Base-by-base conservation (phyloP, 352 stramenopile genomes). In the Phytophthora hybrid region DNA sequence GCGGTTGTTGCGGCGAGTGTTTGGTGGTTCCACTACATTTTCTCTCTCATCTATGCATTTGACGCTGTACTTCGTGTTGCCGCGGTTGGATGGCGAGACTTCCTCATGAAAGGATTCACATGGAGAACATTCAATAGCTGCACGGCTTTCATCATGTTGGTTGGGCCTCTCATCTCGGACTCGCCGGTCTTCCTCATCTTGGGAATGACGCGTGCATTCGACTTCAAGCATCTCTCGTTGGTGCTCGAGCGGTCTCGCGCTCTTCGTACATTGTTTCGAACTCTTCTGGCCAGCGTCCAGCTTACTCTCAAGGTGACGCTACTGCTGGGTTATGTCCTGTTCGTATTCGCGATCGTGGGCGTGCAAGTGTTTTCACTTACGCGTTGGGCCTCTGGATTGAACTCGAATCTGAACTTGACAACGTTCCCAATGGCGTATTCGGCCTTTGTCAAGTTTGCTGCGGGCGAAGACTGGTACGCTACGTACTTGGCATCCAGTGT, bases 301-400 rank as follows among this genome's bases (percentile, higher is more conserved):
- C 73, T 91, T 26, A 92, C 85, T 18, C 75, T 95, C 18, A 96
- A 96, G 56, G 87, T 95, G 37, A 92, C 87, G n/a, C 64, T 96
- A 9, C 68, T 96, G 23, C 80, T 96, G 3, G 88, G 84, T 29
- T 96, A 94, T 60, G 88, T 90, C 1, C 68, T 94, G 4, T 96
- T 96, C 41, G 84, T 96, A 11, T 96, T 95, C 31, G 87, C 89
- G 7, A 94, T 89, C 23, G 78, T 96, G 5, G 88, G 86, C 10
- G 91, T 96, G 67, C 89, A 96, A 63, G 75, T 95, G 3, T 96
- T 95, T 66, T 91, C 89, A 18, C 55, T 92, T 49, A 96, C 89
- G 3, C 87, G 88, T 29, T 96, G 89, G 89, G 78, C 76, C n/a
- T 84, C 87, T 31, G 89, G 89, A 0, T 74, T 96, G 9, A 87